Conservation (phyloP, 192 early-diverging fungal species). For the Paraglomus brasilianum region DNA sequence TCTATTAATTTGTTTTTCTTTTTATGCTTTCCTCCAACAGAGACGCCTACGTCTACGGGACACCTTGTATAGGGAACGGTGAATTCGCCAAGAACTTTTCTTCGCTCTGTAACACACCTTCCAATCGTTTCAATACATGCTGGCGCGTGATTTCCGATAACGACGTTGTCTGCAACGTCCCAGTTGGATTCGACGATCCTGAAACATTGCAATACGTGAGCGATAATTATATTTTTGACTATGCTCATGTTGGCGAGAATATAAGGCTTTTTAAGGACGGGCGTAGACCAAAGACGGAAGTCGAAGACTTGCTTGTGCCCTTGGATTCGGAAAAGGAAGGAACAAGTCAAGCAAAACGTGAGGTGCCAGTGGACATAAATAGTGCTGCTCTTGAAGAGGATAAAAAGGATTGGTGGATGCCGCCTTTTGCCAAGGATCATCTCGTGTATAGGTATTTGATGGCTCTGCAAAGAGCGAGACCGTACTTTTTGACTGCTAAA, state of each 20-base stretch:
- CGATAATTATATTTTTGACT: background rate
- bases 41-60: slow-evolving; percentile 48
- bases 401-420: too few species aligned
- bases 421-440: too few species aligned
- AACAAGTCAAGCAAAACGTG: too few species aligned
- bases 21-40: too few species aligned
- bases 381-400: too few species aligned
- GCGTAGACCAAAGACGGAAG: background rate
- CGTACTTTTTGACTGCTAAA: too few species aligned
- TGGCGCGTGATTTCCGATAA: slow-evolving; percentile 49
- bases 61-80: slow-evolving; percentile 46
- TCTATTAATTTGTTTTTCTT: too few species aligned
- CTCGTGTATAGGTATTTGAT: too few species aligned
- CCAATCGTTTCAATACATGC: slow-evolving; percentile 27
- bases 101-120: slow-evolving; percentile 26
- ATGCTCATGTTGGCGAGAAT: slow-evolving; percentile 5
- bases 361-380: too few species aligned
- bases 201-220: slow-evolving; percentile 8
- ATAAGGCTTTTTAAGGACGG: slow-evolving; percentile 16
- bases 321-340: too few species aligned
- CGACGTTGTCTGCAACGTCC: slow-evolving; percentile 45
- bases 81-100: slow-evolving; percentile 49
- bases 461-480: too few species aligned
- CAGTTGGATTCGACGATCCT: slow-evolving; percentile 39
- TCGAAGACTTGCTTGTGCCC: too few species aligned